Evolutionary conservation across 306 rosid genomes (phyloP), one percentile per base, ranked within the genome.

Genomic region (Senna siamea): DNA sequence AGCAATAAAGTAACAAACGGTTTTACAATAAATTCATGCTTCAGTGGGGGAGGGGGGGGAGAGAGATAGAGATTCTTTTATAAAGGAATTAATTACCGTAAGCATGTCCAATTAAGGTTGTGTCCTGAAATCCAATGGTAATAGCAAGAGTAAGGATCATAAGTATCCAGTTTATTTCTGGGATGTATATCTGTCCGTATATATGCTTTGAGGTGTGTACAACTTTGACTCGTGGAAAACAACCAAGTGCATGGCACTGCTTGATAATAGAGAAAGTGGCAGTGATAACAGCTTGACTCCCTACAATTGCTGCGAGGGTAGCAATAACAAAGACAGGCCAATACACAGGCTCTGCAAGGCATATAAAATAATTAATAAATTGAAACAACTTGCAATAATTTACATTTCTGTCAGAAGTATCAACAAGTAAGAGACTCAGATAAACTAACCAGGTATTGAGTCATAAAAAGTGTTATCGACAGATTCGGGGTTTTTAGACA

Each of bases 111-210:
- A 92, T 89, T 38, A 88, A 40, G 79, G 80, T 88, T 51, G 90
- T 92, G 83, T 89, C 96, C 52, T 35, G 93, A 81, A 92, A 92
- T 75, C 96, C 94, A 69, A 87, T 66, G 66, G 98, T 92, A 72
- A 88, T 77, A 51, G 94, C 85, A 53, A 92, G 96, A 50, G 96
- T 86, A 43, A 92, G 85, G 76, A 92, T 47, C 98, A 92, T 89
- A 50, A 92, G 88, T 80, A 92, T 92, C 96, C 97, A 92, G 67
- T 92, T 92, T 37, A 89, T 88, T 84, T 92, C 96, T 48, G 96
- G 96, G 81, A 92, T 92, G 82, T 92, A 92, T 76, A 92, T 88
- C 83, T 88, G 93, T 72, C 92, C 98, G 67, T 77, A 86, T 68
- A 89, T 88, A 66, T 86, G 92, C 68, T 88, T 92, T 3, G 93